Evolutionary conservation across 306 rosid genomes (phyloP).

Genomic region (Senna tora): DNA sequence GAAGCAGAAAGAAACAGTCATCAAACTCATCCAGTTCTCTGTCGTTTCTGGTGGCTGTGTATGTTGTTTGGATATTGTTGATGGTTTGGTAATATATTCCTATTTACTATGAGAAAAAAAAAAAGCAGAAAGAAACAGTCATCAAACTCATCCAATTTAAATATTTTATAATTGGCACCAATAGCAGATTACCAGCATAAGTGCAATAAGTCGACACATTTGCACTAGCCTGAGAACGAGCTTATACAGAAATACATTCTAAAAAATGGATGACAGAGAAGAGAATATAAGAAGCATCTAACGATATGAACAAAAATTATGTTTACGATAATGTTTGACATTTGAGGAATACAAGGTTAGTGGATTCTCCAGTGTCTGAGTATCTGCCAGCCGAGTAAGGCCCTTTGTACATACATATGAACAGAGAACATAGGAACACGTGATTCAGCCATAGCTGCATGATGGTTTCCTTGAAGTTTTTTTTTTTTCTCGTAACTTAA

Average conservation of each 20-base stretch:
- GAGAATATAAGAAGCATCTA: not conserved
- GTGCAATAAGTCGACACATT: not conserved
- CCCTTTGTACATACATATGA: slow-evolving; percentile 35
- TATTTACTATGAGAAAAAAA: no score
- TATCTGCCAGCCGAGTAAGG: slow-evolving; percentile 2
- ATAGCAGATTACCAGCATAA: not conserved
- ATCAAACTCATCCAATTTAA: not conserved
- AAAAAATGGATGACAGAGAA: not conserved
- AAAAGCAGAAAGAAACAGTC: no score
- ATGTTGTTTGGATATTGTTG: no score
- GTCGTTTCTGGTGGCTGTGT: no score
- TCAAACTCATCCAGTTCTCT: no score
- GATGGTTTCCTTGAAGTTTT: slow-evolving; percentile 30
- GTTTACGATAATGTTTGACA: not conserved
- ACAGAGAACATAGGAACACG: slow-evolving; percentile 9
- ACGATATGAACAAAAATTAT: slow-evolving; percentile 6
- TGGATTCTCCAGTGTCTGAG: not conserved
- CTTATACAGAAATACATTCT: not conserved
- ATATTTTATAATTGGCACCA: not conserved
- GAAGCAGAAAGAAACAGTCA: no score
- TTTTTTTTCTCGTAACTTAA: not conserved
- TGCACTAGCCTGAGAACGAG: not conserved
- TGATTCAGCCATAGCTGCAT: slow-evolving; percentile 22
- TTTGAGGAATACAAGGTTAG: not conserved
- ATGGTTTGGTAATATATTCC: no score